Percentiles rank a stretch among this genome's conserved stretches.
These are phyloP conservation scores for Stereocaulon alpinum DNA, from an alignment of 495 filamentous ascomycete species.

Conservation along the genomic window DNA sequence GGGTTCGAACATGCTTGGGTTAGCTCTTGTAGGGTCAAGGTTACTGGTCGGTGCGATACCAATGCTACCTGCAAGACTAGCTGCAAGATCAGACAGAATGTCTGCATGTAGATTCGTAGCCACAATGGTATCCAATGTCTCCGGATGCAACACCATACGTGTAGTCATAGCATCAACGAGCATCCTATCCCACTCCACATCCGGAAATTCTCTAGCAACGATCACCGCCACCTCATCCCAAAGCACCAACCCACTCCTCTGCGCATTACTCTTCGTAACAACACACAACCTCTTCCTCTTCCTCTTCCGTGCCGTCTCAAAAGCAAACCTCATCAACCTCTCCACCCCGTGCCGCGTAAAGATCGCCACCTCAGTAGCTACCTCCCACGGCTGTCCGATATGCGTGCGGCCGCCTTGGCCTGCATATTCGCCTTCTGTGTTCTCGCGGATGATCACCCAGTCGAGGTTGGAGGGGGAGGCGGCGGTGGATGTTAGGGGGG, in stretches of 20 bases:
- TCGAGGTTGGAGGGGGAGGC: slow-evolving; percentile 33
- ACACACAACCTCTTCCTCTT: slow-evolving; percentile 44
- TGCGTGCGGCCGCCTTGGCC: slow-evolving; percentile 47
- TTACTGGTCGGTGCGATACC: slow-evolving; percentile 53
- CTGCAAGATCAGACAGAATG: slow-evolving; percentile 49
- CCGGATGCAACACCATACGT: slow-evolving; percentile 45
- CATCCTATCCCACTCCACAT: slow-evolving; percentile 48
- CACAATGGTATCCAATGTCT: slow-evolving; percentile 45
- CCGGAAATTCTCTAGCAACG: slow-evolving; percentile 40
- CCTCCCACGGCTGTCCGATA: slow-evolving; percentile 39
- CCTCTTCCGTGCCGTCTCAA: slow-evolving; percentile 39
- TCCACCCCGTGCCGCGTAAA: slow-evolving; percentile 45
- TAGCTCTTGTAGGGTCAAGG: slow-evolving; percentile 49
- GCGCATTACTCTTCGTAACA: slow-evolving; percentile 50
- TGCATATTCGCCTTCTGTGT: slow-evolving; percentile 48
- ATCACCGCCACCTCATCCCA: slow-evolving; percentile 44
- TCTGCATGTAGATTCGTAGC: slow-evolving; percentile 49
- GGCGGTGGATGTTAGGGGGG: slow-evolving; percentile 37
- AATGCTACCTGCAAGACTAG: slow-evolving; percentile 45
- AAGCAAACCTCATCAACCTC: slow-evolving; percentile 47
- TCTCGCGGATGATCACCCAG: slow-evolving; percentile 50
- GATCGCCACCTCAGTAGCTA: slow-evolving; percentile 44
- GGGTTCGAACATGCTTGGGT: slow-evolving; percentile 58
- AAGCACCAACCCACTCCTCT: slow-evolving; percentile 47
- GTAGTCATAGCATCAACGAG: slow-evolving; percentile 51